Percentiles rank a stretch among this genome's conserved stretches.
Conservation (phyloP, 306 rosid species). For the Medicago lupulina region DNA sequence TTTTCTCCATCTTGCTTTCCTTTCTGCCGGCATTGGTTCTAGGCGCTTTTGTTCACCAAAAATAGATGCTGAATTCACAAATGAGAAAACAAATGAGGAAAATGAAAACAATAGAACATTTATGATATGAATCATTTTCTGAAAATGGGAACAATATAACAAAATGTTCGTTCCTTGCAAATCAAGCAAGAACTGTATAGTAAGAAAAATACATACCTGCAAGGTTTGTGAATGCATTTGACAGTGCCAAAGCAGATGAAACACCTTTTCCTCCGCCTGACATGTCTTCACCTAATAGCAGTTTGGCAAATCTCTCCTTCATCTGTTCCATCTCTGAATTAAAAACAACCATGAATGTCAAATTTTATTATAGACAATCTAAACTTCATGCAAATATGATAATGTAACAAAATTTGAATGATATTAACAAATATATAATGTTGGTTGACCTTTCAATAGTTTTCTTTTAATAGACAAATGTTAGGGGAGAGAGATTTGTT, state of each 20-base stretch:
- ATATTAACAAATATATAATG: slow-evolving; percentile 1
- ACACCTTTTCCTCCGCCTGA: slow-evolving; percentile 99
- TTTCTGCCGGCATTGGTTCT: slow-evolving; percentile 84
- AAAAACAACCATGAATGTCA: slow-evolving; percentile 40
- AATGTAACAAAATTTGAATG: neutral
- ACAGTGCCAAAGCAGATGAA: slow-evolving; percentile 92
- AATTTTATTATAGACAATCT: neutral
- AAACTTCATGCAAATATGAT: neutral
- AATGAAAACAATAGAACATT: neutral
- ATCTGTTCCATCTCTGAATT: slow-evolving; percentile 87
- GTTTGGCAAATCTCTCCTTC: slow-evolving; percentile 89
- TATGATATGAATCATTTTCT: neutral
- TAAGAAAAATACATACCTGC: slow-evolving; percentile 61
- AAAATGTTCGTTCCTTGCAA: slow-evolving; percentile 7
- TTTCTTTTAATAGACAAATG: too few relatives aligned
- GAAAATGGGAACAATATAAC: neutral
- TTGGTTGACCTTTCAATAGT: too few relatives aligned
- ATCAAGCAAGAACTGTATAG: neutral
- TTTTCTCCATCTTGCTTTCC: slow-evolving; percentile 88
- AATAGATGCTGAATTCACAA: slow-evolving; percentile 74
- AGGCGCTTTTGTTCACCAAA: slow-evolving; percentile 87
- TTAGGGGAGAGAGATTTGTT: too few relatives aligned
- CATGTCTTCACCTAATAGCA: slow-evolving; percentile 96
- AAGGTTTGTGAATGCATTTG: slow-evolving; percentile 94
- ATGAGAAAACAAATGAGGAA: slow-evolving; percentile 4